These are phyloP conservation scores for Fusarium nanum DNA, from an alignment of 2,329 filamentous ascomycete genomes.

Conservation along the genomic window DNA sequence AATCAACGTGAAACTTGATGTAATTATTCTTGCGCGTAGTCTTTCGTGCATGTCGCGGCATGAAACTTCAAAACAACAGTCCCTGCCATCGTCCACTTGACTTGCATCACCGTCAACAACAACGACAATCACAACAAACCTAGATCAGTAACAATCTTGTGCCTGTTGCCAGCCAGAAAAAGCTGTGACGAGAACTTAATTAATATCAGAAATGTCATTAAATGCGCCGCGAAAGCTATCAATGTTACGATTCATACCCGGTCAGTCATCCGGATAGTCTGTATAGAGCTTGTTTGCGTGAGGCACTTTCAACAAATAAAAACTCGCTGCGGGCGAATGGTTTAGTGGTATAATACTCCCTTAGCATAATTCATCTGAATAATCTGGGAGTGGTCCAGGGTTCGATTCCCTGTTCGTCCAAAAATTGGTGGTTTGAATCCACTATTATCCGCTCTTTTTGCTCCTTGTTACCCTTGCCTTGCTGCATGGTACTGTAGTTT, in stretches of 20 bases:
- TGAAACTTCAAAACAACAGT: fast-evolving
- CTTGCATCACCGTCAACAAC: too few relatives aligned
- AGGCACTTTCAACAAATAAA: fast-evolving
- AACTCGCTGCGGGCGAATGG: constrained; percentile 13
- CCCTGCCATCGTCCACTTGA: fast-evolving
- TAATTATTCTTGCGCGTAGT: too few relatives aligned
- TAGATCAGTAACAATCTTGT: too few relatives aligned
- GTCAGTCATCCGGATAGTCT: fast-evolving
- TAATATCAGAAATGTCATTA: too few relatives aligned
- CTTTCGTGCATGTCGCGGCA: too few relatives aligned
- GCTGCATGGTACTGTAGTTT: too few relatives aligned
- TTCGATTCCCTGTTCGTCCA: constrained; percentile 34
- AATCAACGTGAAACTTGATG: neutral
- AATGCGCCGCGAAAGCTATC: neutral
- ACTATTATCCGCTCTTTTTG: constrained; percentile 12
- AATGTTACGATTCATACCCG: fast-evolving
- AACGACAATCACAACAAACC: too few relatives aligned
- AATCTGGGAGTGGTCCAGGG: constrained; percentile 29
- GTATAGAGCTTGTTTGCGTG: fast-evolving
- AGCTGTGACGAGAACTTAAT: too few relatives aligned
- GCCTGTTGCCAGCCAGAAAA: too few relatives aligned
- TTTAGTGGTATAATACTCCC: constrained; percentile 23
- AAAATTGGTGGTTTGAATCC: constrained; percentile 2
- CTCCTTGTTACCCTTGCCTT: fast-evolving
- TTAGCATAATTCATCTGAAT: constrained; percentile 13